phyloP scores from a whole-genome alignment of 2,329 filamentous ascomycete species.

The Ophiostoma fasciatum region DNA sequence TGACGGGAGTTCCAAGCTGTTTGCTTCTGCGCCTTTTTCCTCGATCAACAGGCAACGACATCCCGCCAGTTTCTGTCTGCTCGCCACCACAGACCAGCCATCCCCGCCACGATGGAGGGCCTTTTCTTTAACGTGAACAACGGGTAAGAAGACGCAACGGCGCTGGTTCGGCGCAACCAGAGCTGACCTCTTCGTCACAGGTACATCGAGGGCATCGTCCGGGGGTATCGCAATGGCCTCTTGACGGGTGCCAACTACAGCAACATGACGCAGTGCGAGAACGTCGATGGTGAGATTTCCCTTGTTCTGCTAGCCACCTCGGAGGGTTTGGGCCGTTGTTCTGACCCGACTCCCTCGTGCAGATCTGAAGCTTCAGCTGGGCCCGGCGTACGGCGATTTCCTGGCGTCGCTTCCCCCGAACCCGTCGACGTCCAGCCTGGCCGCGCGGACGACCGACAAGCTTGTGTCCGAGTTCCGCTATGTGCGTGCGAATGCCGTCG shows the following conservation, averaged over 20 bases:
- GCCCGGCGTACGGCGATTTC: constrained; percentile 93
- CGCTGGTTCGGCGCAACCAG: too few relatives aligned
- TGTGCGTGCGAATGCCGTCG: constrained; percentile 82
- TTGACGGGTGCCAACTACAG: constrained; percentile 82
- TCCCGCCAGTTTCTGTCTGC: constrained; percentile 4
- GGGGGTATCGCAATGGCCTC: constrained; percentile 89
- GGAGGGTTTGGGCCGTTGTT: too few relatives aligned
- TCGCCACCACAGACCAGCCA: constrained; percentile 5
- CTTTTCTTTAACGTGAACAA: constrained; percentile 91
- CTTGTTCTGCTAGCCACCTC: too few relatives aligned
- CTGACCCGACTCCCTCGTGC: not conserved
- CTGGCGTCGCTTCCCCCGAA: constrained; percentile 87
- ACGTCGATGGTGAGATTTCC: constrained; percentile 62
- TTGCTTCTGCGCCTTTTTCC: constrained; percentile 9
- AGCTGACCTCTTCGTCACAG: constrained; percentile 27
- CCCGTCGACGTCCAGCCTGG: constrained; percentile 88
- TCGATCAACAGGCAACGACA: constrained; percentile 6
- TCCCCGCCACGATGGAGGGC: constrained; percentile 56
- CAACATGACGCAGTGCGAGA: constrained; percentile 96
- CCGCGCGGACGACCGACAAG: constrained; percentile 93
- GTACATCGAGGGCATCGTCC: constrained; percentile 94
- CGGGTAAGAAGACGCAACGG: constrained; percentile 62
- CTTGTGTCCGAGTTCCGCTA: constrained; percentile 96
- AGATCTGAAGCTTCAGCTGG: constrained; percentile 98
- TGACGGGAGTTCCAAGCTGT: not conserved